These are phyloP conservation scores for Malassezia psittaci DNA, from an alignment of 1,284 basidiomycete species.

Conservation along the genomic window DNA sequence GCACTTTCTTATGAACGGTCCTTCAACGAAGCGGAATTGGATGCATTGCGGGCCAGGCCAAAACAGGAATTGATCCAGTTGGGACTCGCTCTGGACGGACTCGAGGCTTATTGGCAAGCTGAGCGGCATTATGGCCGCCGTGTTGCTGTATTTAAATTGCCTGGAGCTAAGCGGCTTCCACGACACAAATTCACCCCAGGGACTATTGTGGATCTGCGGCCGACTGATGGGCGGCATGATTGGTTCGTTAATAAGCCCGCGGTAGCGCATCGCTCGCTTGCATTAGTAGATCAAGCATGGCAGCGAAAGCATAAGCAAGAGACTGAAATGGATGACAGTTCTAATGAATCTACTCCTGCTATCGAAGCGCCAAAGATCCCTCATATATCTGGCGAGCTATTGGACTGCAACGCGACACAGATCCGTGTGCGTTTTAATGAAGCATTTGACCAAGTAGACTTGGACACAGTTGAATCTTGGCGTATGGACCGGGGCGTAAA, in stretches of 20 bases:
- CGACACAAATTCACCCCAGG: slow-evolving; percentile 28
- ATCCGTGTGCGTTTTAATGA: slow-evolving; percentile 35
- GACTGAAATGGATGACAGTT: neutral
- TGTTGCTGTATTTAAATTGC: slow-evolving; percentile 35
- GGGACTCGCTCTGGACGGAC: slow-evolving; percentile 30
- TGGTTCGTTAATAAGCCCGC: neutral
- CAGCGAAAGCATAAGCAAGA: neutral
- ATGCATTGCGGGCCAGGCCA: slow-evolving; percentile 26
- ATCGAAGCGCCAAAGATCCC: neutral
- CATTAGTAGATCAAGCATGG: neutral
- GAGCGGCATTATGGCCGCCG: slow-evolving; percentile 31
- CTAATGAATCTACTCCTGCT: neutral
- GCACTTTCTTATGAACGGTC: slow-evolving; percentile 27
- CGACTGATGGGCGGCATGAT: slow-evolving; percentile 3
- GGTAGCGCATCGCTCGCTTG: neutral
- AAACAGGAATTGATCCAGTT: slow-evolving; percentile 24
- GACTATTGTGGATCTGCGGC: slow-evolving; percentile 30
- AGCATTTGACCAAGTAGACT: slow-evolving; percentile 53
- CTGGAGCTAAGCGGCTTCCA: slow-evolving; percentile 25
- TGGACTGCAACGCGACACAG: slow-evolving; percentile 23
- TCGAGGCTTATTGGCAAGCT: slow-evolving; percentile 39
- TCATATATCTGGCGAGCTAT: slow-evolving; percentile 25
- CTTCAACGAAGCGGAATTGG: slow-evolving; percentile 24
- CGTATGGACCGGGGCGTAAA: slow-evolving; percentile 63
- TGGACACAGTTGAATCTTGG: slow-evolving; percentile 56